Evolutionary conservation across 2,329 filamentous ascomycete genomes (phyloP), one percentile per base, ranked within the genome.

Genomic region (Pestalotiopsis sp.): DNA sequence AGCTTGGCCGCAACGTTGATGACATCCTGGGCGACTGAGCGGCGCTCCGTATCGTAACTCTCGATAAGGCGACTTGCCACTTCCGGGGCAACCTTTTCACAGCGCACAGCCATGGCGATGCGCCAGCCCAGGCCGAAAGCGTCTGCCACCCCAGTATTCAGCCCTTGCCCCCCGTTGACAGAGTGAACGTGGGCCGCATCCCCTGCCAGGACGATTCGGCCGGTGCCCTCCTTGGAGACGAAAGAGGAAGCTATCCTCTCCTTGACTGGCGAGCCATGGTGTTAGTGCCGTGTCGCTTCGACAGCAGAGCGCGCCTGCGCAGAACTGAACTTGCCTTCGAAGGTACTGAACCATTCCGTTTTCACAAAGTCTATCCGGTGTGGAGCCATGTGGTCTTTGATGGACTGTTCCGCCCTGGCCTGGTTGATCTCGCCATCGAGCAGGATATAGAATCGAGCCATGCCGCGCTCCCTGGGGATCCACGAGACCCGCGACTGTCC

Each of bases 91-190:
- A 80, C 70, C 7, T 65, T 65, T 2, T 75, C 70, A 14, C 75
- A 69, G 6, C 73, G 77, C 9, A 78, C 45, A 0, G 76, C 75
- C 5, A 67, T 59, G 5, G 74, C 81, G 0, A 89, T 73, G 45
- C 88, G 87, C 86, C 87, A 89, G 9, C 82, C 83, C 1, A 89
- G 74, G 58, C 84, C 86, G 36, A 88, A 84, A 0, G 86, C 85
- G 73, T 89, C 87, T 5, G 85, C 83, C 39, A 89, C 82, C 3
- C 87, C 87, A 0, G 87, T 89, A 71, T 90, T 90, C 72, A 89
- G 81, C 0, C 88, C 87, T 70, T 89, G 87, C 0, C 86, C 87
- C 0, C 86, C 87, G 9, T 86, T 85, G 45, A 86, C 85, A 1
- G 81, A 86, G 68, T 89, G 86, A 2, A 86, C 86, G 67, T 90